A percentile compares a stretch with the other conserved stretches of the same genome.
These are phyloP conservation scores for Trichoderma parareesei DNA, from an alignment of 495 filamentous ascomycete genomes.

Conservation along the genomic window DNA sequence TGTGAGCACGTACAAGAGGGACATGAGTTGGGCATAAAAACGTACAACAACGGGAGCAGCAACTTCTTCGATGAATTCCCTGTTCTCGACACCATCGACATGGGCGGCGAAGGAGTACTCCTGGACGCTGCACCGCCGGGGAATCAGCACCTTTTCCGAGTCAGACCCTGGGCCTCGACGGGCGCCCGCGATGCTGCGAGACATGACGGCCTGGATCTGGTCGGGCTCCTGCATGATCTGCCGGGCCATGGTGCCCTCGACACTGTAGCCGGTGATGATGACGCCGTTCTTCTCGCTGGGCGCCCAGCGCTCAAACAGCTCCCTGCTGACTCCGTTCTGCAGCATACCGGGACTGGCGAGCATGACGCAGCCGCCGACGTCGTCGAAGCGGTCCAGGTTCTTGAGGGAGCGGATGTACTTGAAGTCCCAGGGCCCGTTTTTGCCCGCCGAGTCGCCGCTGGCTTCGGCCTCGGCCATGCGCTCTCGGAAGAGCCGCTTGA, in stretches of 20 bases:
- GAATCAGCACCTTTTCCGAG: constrained; percentile 80
- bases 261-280: constrained; percentile 94
- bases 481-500: constrained; percentile 81
- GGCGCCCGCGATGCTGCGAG: constrained; percentile 46
- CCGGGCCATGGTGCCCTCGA: constrained; percentile 98
- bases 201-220: constrained; percentile 88
- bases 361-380: constrained; percentile 94
- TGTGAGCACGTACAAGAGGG: neutral
- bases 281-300: constrained; percentile 92
- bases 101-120: constrained; percentile 94
- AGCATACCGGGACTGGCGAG: constrained; percentile 95
- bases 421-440: constrained; percentile 93
- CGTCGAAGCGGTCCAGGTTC: constrained; percentile 88
- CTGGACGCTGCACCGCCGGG: constrained; percentile 80
- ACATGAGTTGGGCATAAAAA: constrained; percentile 15
- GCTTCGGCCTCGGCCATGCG: constrained; percentile 81
- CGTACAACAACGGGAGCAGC: constrained; percentile 83
- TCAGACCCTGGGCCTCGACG: constrained; percentile 50
- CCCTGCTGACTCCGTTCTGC: constrained; percentile 86
- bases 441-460: constrained; percentile 56
- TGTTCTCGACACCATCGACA: constrained; percentile 92
- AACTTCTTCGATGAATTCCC: constrained; percentile 90
- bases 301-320: constrained; percentile 90
- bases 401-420: constrained; percentile 83
- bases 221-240: constrained; percentile 88